Evolutionary conservation across 2,329 filamentous ascomycete species (phyloP).

Genomic region (Pseudogymnoascus sp.): DNA sequence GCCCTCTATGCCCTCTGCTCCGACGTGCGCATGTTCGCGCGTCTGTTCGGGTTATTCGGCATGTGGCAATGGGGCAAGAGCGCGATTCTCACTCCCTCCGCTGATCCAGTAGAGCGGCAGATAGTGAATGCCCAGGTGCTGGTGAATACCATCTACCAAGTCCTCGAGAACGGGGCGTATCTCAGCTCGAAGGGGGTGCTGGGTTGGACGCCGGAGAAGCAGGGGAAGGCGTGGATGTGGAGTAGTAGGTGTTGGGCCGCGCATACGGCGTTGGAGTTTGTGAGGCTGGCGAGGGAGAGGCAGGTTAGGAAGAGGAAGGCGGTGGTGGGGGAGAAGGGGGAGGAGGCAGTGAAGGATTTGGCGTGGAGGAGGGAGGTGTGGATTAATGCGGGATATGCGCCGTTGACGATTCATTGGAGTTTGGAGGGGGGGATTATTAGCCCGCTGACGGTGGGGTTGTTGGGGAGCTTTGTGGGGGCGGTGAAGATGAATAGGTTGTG

Average conservation of each 20-base stretch:
- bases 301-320: conserved; percentile 26
- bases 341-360: conserved; percentile 37
- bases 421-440: conserved; percentile 57
- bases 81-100: conserved; percentile 32
- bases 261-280: conserved; percentile 71
- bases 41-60: conserved; percentile 71
- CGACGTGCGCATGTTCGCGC: conserved; percentile 65
- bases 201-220: conserved; percentile 47
- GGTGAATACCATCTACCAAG: conserved; percentile 64
- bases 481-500: conserved; percentile 40
- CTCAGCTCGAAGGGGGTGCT: conserved; percentile 68
- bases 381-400: conserved; percentile 69
- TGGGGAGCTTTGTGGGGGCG: conserved; percentile 46
- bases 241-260: conserved; percentile 74
- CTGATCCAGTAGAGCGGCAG: conserved; percentile 39
- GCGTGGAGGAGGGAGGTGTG: conserved; percentile 61
- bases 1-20: conserved; percentile 59
- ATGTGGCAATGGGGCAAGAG: conserved; percentile 62
- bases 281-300: conserved; percentile 45
- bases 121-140: conserved; percentile 64
- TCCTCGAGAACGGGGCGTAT: conserved; percentile 77
- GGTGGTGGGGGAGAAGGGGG: conserved; percentile 52
- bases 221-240: conserved; percentile 60
- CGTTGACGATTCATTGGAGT: conserved; percentile 80
- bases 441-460: conserved; percentile 50